Evolutionary conservation across 2,329 filamentous ascomycete genomes (phyloP), one percentile per base, ranked within the genome.

Genomic region (Fusarium liriodendri): DNA sequence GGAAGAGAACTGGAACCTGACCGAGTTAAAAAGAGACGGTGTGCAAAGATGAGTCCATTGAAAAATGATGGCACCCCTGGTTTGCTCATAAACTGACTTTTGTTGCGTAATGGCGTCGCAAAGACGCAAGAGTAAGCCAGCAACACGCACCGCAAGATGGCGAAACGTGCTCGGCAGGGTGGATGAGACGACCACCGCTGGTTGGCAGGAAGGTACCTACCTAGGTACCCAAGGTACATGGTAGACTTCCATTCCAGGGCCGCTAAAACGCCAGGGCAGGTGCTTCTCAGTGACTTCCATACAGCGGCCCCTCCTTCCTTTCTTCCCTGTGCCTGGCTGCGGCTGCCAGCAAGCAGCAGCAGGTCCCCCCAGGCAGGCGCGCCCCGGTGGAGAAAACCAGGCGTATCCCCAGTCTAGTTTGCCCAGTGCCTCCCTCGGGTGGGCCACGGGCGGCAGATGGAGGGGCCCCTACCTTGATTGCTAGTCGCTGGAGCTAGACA

Each of bases 91-190:
- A 58, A 55, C n/a, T 55, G 38, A 64, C 60, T 72, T 73, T 66
- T 22, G 62, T 70, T 75, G 75, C 71, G 75, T 76, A 77, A 77
- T 71, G 58, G 65, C 61, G 58, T 64, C 35, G 61, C 55, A 71
- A 75, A 52, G 38, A 74, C 71, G 68, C 68, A 72, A 75, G 63
- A 70, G 61, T 60, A 61, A 58, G 22, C 57, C 61, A 69, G 67
- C 71, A 77, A 76, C 25, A 73, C 69, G 72, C 38, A 72, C 66
- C 61, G 57, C 73, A 18, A 66, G 42, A 58, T 35, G 16, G 38
- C 60, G 60, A 76, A 79, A 79, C 77, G 77, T 79, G 76, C 77
- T 73, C 63, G 40, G 64, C 60, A 64, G 70, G 73, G 70, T 79
- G 77, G 75, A 79, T 76, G 75, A 71, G 69, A 78, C 58, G 52